Conservation (phyloP, 768 basidiomycete genomes). For the Mrakia hoshinonis region DNA sequence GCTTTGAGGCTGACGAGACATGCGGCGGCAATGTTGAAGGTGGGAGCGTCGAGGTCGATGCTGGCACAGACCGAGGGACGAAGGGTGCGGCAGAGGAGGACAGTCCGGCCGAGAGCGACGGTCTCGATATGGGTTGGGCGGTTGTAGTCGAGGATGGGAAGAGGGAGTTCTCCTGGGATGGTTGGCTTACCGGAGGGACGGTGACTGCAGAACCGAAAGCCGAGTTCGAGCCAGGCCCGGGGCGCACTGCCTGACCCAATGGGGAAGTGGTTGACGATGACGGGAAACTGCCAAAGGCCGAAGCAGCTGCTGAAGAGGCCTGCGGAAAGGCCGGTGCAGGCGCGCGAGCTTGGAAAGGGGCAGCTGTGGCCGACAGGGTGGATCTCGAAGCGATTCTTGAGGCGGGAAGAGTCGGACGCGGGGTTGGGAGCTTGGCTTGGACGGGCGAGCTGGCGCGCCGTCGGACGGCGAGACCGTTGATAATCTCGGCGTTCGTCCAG, state of each 20-base stretch:
- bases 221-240: no score
- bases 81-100: neutral
- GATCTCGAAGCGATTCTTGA: neutral
- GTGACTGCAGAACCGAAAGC: no score
- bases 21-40: neutral
- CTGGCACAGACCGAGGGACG: neutral
- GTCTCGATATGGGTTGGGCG: neutral
- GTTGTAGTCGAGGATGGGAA: neutral
- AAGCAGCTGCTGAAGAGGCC: neutral
- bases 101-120: neutral
- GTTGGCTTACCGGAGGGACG: no score
- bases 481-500: constrained; percentile 25
- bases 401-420: neutral
- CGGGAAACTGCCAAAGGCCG: neutral
- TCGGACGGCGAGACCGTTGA: constrained; percentile 16
- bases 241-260: no score
- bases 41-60: neutral
- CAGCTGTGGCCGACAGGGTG: neutral
- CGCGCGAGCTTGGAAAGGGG: constrained; percentile 6
- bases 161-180: no score
- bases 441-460: neutral
- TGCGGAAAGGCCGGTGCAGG: neutral
- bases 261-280: neutral
- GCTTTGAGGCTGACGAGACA: neutral
- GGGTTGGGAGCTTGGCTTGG: neutral